Conservation (phyloP, 2,329 filamentous ascomycete species). For the Colletotrichum sp. region DNA sequence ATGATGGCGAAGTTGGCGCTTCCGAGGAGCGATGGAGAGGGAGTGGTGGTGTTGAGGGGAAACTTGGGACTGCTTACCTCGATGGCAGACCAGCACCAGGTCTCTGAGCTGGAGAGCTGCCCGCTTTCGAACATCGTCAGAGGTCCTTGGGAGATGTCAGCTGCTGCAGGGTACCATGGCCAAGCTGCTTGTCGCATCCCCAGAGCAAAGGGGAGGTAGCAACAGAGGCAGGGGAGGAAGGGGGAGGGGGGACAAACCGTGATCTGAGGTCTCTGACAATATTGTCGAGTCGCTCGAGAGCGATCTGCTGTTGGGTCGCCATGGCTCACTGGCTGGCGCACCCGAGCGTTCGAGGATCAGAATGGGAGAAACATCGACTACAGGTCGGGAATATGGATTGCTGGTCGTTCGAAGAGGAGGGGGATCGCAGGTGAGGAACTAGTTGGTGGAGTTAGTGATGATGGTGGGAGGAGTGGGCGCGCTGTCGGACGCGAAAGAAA, state of each 20-base stretch:
- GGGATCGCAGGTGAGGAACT: background rate
- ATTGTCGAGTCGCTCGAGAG: conserved; percentile 59
- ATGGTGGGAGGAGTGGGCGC: background rate
- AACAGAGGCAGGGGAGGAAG: background rate
- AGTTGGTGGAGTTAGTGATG: background rate
- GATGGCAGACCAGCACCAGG: conserved; percentile 57
- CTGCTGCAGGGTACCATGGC: background rate
- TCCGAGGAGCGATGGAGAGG: background rate
- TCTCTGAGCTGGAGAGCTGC: conserved; percentile 59
- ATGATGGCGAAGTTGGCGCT: background rate
- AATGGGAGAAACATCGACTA: conserved; percentile 13
- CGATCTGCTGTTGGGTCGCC: conserved; percentile 53
- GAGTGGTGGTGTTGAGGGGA: background rate
- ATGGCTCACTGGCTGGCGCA: conserved; percentile 31
- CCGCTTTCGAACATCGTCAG: conserved; percentile 57
- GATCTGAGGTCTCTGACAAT: conserved; percentile 60
- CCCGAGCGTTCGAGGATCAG: conserved; percentile 13
- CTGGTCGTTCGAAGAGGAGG: background rate
- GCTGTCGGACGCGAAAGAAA: background rate
- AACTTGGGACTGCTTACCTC: conserved; percentile 45
- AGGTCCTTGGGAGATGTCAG: conserved; percentile 10
- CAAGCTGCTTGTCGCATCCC: background rate
- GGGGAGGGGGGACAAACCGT: conserved; percentile 43
- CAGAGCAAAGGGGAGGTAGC: background rate
- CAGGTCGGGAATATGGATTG: background rate